Base-by-base conservation (phyloP, 2,329 filamentous ascomycete species). In the Tolypocladium capitatum region DNA sequence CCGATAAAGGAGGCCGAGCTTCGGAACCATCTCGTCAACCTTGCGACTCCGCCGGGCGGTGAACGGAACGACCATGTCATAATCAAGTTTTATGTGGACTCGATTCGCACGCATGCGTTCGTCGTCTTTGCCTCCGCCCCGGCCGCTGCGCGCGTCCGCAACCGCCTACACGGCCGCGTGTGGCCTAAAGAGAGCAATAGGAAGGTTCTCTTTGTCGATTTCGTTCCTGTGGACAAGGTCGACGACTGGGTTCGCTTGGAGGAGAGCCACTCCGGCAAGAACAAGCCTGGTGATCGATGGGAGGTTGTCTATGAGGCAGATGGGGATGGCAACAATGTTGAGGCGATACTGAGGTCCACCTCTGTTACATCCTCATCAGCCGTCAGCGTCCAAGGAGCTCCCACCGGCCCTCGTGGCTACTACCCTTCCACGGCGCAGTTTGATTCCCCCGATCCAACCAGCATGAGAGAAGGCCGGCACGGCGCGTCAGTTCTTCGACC, bases 111-210 rank as follows among this genome's bases (percentile, higher is more conserved):
- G 0, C 92, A 98, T 63, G 88, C 88, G 9, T 86, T 96, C 59
- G 84, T 83, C 34, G 70, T 78, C 24, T 91, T 97, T 61, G 69
- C 72, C 41, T 83, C 73, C 42, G 70, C 80, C 10, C 71, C 81
- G 3, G 82, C 84, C 4, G 92, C 92, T 4, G 80, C 83, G 0
- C 78, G 87, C 21, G 89, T 86, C 9, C 84, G 91, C 44, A 75
- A 79, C 10, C 76, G 77, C 2, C 71, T 97, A 2, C 91, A 98
- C 64, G 78, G 81, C 49, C 76, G 76, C 21, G 76, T 89, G 33
- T 97, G 90, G 87, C 91, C 91, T 1, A 80, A 89, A 49, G 91
- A 97, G 66, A 80, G 83, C 49, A 86, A 83, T 55, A 78, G 92
- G 31, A 94, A 92, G 62, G 75, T 81, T 1, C 73, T 97, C 1